These are phyloP conservation scores for Pythium aristosporum DNA, from an alignment of 352 stramenopile species.

Conservation along the genomic window DNA sequence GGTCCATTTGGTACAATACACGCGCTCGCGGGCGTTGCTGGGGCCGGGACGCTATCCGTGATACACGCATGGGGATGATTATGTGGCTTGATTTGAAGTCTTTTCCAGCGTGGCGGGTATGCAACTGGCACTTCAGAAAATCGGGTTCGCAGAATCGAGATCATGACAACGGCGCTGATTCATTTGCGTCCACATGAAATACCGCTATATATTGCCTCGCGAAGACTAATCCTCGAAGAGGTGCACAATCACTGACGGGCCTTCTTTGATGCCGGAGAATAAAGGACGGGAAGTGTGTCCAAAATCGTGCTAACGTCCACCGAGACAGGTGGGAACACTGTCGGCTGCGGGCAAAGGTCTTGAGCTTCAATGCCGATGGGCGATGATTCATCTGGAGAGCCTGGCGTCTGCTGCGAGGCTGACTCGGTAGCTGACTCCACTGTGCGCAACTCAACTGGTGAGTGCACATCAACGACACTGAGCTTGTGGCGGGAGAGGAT, in stretches of 20 bases:
- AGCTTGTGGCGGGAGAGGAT: constrained; percentile 3
- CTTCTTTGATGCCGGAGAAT: not conserved
- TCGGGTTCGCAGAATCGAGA: too few species aligned
- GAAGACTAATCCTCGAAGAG: too few species aligned
- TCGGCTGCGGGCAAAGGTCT: constrained; percentile 9
- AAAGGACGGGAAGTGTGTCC: not conserved
- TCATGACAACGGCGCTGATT: too few species aligned
- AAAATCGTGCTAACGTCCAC: constrained; percentile 9
- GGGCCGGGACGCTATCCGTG: too few species aligned
- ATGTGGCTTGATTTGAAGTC: too few species aligned
- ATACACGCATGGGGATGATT: too few species aligned
- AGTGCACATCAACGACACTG: not conserved
- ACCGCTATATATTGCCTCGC: too few species aligned
- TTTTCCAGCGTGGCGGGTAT: too few species aligned
- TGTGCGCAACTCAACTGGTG: not conserved
- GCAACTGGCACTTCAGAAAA: too few species aligned
- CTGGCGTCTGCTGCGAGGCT: not conserved
- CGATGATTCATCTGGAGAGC: not conserved
- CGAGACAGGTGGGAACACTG: constrained; percentile 10
- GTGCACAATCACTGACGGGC: not conserved
- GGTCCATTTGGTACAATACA: too few species aligned
- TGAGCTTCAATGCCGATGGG: not conserved
- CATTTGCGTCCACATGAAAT: too few species aligned
- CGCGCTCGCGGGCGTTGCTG: too few species aligned
- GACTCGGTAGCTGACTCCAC: not conserved